A percentile compares a stretch with the other conserved stretches of the same genome.
Evolutionary conservation across 768 basidiomycete genomes (phyloP).

Genomic region (Amanita fuliginea): DNA sequence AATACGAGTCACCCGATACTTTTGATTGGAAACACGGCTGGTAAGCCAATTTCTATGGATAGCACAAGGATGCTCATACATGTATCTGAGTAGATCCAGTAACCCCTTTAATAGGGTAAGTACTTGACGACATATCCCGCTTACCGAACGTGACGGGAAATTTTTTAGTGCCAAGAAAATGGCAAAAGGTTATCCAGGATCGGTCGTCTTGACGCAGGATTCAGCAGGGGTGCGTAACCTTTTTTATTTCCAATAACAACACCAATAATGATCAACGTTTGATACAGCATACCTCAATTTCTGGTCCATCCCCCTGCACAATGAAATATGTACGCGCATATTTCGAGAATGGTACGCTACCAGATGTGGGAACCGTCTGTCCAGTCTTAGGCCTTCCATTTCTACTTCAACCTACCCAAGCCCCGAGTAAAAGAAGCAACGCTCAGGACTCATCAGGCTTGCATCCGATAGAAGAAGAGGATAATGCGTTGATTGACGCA

Average conservation of each 20-base stretch:
- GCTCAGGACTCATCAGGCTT: background rate
- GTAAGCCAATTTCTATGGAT: background rate
- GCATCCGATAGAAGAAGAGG: background rate
- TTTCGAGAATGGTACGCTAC: slow-evolving; percentile 12
- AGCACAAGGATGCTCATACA: background rate
- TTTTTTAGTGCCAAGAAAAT: slow-evolving; percentile 11
- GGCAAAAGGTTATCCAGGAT: slow-evolving; percentile 10
- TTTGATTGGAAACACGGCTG: slow-evolving; percentile 10
- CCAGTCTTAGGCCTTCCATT: slow-evolving; percentile 3
- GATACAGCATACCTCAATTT: slow-evolving; percentile 10
- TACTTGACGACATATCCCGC: background rate
- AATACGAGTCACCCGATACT: slow-evolving; percentile 11
- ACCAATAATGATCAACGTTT: no score
- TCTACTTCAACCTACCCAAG: background rate
- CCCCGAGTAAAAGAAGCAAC: background rate
- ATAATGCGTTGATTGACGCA: background rate
- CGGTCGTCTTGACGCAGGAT: slow-evolving; percentile 12
- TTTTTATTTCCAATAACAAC: background rate
- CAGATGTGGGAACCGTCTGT: slow-evolving; percentile 11
- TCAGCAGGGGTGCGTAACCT: background rate
- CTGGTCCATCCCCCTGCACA: slow-evolving; percentile 11
- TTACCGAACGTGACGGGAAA: background rate
- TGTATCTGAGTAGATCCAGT: slow-evolving; percentile 9
- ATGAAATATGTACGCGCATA: slow-evolving; percentile 8
- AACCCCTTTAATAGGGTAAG: slow-evolving; percentile 11